Base-by-base conservation (phyloP, 2,329 filamentous ascomycete genomes). In the Penicillium sp. region DNA sequence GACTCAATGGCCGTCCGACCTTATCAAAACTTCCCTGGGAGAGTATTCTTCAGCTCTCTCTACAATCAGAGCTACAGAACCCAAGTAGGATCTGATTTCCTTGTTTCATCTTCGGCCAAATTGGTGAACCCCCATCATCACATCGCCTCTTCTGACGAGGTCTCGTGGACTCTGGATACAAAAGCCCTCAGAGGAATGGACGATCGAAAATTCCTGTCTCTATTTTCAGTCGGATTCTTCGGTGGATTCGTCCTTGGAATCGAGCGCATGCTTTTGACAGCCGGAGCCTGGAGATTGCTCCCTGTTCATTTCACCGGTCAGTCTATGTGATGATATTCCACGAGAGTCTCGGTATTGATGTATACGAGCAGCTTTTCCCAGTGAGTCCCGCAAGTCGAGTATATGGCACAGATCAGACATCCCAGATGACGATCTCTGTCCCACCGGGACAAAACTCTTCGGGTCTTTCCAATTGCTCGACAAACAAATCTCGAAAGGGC, bases 381-480 rank as follows among this genome's bases (percentile, higher is more conserved):
- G n/a, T 6, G 34, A n/a, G 11, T 2, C 14, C 5, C 13, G 0
- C 11, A 36, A 16, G 14, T 10, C 6, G 3, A 29, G 22, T 27
- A 43, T 43, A 6, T 43, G 41, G 41, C 13, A 29, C 7, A 7
- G 13, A 8, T 29, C 41, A 4, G 11, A 29, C 8, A 24, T 43
- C 7, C 27, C 21, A 7, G 27, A 13, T 9, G 11, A n/a, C 21
- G 27, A 45, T 27, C 50, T 61, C 8, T 45, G 53, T 11, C 53
- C 58, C 3, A 29, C 51, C 16, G 58, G 58, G 10, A 59, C 41
- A 34, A 29, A 47, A n/a, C 36, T 61, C 3, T 57, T 55, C 16
- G 56, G 58, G 18, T 50, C 51, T 10, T 60, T 60, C 24, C 43
- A 48, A 9, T 22, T 61, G n/a, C 46, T 59, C 2, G 56, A 61